These are phyloP conservation scores for Pythium utonaiense DNA, from an alignment of 352 stramenopile species.

Conservation along the genomic window DNA sequence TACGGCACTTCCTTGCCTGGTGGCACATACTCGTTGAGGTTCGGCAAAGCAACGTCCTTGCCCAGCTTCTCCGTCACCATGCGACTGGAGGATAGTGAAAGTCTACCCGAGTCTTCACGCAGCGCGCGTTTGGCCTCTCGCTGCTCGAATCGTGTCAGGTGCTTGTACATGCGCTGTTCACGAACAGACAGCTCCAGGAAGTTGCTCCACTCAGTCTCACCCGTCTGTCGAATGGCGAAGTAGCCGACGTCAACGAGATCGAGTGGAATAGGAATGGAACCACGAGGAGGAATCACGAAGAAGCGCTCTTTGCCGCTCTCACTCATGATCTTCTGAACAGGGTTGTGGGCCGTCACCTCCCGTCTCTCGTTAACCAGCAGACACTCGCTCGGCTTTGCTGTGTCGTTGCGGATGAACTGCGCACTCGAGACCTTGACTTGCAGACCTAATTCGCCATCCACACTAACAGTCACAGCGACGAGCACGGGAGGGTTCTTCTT, in stretches of 20 bases:
- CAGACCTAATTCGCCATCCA: constrained; percentile 72
- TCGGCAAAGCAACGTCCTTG: constrained; percentile 50
- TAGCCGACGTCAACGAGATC: constrained; percentile 62
- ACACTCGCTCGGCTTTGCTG: constrained; percentile 66
- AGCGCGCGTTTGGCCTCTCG: constrained; percentile 58
- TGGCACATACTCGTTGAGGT: constrained; percentile 36
- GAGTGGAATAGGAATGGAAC: constrained; percentile 64
- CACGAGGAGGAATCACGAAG: constrained; percentile 49
- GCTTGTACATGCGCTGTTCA: constrained; percentile 74
- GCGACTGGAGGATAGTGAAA: constrained; percentile 43
- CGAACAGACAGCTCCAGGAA: constrained; percentile 59
- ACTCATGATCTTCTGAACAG: constrained; percentile 27
- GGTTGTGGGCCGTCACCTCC: constrained; percentile 52
- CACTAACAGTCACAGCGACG: constrained; percentile 59
- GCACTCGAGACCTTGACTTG: constrained; percentile 76
- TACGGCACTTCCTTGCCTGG: constrained; percentile 68
- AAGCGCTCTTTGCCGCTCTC: constrained; percentile 40
- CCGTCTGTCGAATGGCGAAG: constrained; percentile 82
- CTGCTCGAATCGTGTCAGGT: constrained; percentile 69
- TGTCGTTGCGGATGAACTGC: constrained; percentile 76
- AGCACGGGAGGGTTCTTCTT: constrained; percentile 68
- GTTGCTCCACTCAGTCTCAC: constrained; percentile 86
- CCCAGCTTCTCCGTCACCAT: constrained; percentile 68
- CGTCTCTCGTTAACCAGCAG: constrained; percentile 58
- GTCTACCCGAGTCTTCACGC: constrained; percentile 34